Evolutionary conservation across 2,329 filamentous ascomycete species (phyloP).

Genomic region (Hypoxylon sp.): DNA sequence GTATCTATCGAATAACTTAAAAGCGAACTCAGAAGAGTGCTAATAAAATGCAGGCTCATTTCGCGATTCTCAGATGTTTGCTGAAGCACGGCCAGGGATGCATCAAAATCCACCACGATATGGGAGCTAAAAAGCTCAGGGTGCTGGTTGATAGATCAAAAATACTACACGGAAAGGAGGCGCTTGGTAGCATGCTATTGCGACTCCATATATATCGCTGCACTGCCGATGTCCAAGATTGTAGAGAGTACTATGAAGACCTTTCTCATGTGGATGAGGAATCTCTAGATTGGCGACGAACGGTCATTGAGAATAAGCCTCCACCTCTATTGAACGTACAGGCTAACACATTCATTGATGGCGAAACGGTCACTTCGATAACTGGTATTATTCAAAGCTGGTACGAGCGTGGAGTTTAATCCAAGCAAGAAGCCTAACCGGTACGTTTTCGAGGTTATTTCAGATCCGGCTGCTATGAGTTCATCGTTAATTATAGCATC

Average conservation of each 20-base stretch:
- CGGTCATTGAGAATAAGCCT: conserved; percentile 70
- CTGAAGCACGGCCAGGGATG: conserved; percentile 68
- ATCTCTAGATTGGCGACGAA: conserved; percentile 60
- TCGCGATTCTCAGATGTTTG: conserved; percentile 73
- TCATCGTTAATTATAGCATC: neutral
- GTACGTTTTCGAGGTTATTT: neutral
- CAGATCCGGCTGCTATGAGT: neutral
- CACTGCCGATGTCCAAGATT: conserved; percentile 70
- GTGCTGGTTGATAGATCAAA: conserved; percentile 71
- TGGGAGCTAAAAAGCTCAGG: conserved; percentile 62
- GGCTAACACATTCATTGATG: conserved; percentile 68
- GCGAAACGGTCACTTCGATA: conserved; percentile 58
- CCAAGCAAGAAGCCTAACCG: neutral
- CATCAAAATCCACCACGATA: conserved; percentile 62
- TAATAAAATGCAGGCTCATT: conserved; percentile 66
- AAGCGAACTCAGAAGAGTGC: neutral
- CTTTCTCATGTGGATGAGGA: conserved; percentile 69
- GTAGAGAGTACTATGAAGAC: conserved; percentile 69
- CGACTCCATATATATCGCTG: conserved; percentile 74
- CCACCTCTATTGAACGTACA: conserved; percentile 75
- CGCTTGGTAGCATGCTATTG: conserved; percentile 71
- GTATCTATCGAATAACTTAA: conserved; percentile 50
- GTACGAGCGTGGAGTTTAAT: conserved; percentile 55
- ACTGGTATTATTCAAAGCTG: conserved; percentile 69
- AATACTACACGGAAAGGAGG: conserved; percentile 69